Conservation (phyloP, 768 basidiomycete genomes). For the Mrakia blollopis region DNA sequence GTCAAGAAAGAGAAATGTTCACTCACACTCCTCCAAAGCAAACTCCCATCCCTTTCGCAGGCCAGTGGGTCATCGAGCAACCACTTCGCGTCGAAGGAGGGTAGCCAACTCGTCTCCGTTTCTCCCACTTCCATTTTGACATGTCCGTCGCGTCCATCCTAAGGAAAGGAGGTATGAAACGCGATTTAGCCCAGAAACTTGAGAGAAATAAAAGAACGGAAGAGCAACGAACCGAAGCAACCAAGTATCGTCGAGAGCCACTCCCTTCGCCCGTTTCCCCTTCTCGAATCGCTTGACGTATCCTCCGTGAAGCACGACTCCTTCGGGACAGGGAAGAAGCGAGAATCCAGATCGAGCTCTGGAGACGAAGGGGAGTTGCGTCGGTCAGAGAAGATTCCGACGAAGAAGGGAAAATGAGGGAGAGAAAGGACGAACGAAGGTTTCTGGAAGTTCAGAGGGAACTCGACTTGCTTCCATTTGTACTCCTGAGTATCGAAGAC, state of each 20-base stretch:
- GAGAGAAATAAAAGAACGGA: background rate
- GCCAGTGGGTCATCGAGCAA: conserved; percentile 82
- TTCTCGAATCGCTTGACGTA: conserved; percentile 87
- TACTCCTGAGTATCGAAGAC: conserved; percentile 80
- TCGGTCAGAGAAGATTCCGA: background rate
- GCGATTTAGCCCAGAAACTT: background rate
- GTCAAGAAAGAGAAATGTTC: too few relatives aligned
- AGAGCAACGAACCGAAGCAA: conserved; percentile 57
- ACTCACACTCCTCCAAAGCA: conserved; percentile 74
- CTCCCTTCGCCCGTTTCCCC: conserved; percentile 74
- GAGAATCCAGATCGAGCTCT: conserved; percentile 61
- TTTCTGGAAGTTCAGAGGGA: conserved; percentile 62
- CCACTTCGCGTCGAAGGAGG: conserved; percentile 70
- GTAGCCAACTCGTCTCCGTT: conserved; percentile 68
- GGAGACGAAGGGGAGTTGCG: background rate
- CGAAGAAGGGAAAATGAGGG: background rate
- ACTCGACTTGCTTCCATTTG: conserved; percentile 73
- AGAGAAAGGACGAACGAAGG: conserved; percentile 48
- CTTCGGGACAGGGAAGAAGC: conserved; percentile 70
- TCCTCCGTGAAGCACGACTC: conserved; percentile 79
- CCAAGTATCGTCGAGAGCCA: conserved; percentile 91
- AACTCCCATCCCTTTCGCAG: conserved; percentile 61
- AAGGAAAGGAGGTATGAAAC: too few relatives aligned
- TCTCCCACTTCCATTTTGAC: conserved; percentile 73
- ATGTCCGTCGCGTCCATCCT: conserved; percentile 48